These are phyloP conservation scores for Millerozyma miso DNA, from an alignment of 805 yeast species.

Conservation along the genomic window DNA sequence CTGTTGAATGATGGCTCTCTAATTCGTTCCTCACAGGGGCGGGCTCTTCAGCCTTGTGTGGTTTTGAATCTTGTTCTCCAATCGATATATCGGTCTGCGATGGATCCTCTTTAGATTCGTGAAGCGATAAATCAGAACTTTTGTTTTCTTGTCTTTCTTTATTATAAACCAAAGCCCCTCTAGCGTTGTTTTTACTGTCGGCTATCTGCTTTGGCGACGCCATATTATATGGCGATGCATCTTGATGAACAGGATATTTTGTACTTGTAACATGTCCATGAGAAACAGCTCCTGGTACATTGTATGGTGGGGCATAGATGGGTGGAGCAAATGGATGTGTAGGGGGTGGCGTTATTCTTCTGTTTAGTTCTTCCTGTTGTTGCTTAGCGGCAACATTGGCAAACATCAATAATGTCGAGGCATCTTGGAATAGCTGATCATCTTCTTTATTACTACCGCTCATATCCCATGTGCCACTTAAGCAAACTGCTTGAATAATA, in stretches of 20 bases:
- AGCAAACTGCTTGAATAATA: too few relatives aligned
- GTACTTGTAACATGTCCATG: not conserved
- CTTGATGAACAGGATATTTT: not conserved
- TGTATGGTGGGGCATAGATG: not conserved
- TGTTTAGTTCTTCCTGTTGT: slow-evolving; percentile 18
- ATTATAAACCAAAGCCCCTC: not conserved
- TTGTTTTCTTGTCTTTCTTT: too few relatives aligned
- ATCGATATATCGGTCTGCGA: not conserved
- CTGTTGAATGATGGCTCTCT: not conserved
- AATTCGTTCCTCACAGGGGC: not conserved
- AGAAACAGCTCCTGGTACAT: not conserved
- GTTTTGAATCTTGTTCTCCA: not conserved
- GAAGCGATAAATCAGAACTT: not conserved
- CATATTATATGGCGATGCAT: not conserved
- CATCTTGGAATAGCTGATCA: slow-evolving; percentile 50
- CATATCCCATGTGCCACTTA: not conserved
- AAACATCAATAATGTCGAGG: slow-evolving; percentile 58
- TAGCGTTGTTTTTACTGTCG: not conserved
- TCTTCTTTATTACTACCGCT: slow-evolving; percentile 18
- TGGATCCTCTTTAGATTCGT: not conserved
- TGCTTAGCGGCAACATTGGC: slow-evolving; percentile 51
- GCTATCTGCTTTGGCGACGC: not conserved
- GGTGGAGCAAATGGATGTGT: not conserved
- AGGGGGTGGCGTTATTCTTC: slow-evolving; percentile 5
- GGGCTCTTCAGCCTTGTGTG: not conserved